Base-by-base conservation (phyloP, 306 rosid species). In the Pyrus betulifolia region DNA sequence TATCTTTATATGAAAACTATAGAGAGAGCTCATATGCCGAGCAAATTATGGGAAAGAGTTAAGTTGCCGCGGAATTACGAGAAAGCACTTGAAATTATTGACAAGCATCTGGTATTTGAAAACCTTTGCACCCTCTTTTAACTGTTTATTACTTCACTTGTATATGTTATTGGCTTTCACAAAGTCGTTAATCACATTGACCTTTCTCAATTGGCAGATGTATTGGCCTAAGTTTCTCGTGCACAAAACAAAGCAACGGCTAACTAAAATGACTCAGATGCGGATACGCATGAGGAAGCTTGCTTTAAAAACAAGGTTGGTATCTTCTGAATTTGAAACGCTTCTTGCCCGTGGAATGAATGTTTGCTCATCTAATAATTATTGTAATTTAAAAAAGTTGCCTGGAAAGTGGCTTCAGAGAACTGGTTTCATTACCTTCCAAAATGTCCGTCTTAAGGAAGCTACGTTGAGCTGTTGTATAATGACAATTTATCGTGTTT, bases 181-280 rank as follows among this genome's bases (percentile, higher is more conserved):
- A 4, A n/a, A 49, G 55, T 21, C 28, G 21, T 23, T 77, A 77
- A 77, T 68, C 23, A 71, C 54, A 58, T 45, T 49, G 45, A 30
- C 49, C 31, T 74, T 81, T 73, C 52, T 84, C 35, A 49, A 15
- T 81, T 64, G 55, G 52, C 82, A 95, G 99, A 82, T 92, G 92
- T 92, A 90, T 81, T 95, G 97, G 97, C 97, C 97, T 30, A 92
- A 95, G 89, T 76, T 92, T 75, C 97, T 95, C 75, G 84, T 90
- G 69, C 97, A 95, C 89, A 92, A 95, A 87, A 81, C 85, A 72
- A 95, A 95, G 81, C 97, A 95, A 77, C 91, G 99, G n/a, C 81
- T 90, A 78, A 95, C 97, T 45, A 95, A 95, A 84, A 92, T 95
- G 97, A 95, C 97, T 76, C 97, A 92, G 73, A 89, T 90, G 97